Base-by-base conservation (phyloP, 352 stramenopile genomes). In the Chrysophaeum taylorii region DNA sequence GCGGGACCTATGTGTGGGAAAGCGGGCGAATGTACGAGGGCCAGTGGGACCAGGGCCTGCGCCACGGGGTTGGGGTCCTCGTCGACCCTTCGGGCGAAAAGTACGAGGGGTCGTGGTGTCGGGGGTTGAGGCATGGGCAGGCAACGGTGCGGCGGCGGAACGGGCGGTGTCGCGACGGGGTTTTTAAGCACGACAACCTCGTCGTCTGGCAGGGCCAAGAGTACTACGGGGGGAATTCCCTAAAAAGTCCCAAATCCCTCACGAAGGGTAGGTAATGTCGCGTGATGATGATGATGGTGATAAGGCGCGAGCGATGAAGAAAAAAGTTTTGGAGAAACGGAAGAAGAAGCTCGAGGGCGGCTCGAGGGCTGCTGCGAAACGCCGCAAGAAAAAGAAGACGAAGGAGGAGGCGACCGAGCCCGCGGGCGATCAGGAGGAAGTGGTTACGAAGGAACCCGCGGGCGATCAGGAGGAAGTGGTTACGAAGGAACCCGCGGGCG, bases 1-100 rank as follows among this genome's bases (percentile, higher is more conserved):
- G 61, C 25, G 74, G 74, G 7, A 77, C 71, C 12, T 77, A 78
- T 31, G 33, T 63, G n/a, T 73, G 33, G 25, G 39, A 42, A 18
- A 61, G 35, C 27, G 70, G 76, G 64, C 35, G 79, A 69, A 75
- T 78, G 39, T 87, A 87, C 66, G 75, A 78, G 54, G 82, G 82
- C 14, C 71, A 78, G 31, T 87, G 82, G 72, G 70, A 74, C 29
- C 75, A 85, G 64, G 80, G 79, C 37, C 76, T 81, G 38, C 82
- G 84, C 41, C 69, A 84, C 68, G 82, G 82, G 18, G 64, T 78
- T 31, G 82, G 82, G 53, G 57, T 73, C 27, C 36, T 73, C 43
- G 33, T 41, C 15, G 31, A 53, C 25, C 53, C 69, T 25, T 25
- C 27, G 9, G 72, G 72, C 29, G 72, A 76, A 31, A 72, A 70